Conservation (phyloP, 75 land plant genomes). For the Selaginella tamariscina region DNA sequence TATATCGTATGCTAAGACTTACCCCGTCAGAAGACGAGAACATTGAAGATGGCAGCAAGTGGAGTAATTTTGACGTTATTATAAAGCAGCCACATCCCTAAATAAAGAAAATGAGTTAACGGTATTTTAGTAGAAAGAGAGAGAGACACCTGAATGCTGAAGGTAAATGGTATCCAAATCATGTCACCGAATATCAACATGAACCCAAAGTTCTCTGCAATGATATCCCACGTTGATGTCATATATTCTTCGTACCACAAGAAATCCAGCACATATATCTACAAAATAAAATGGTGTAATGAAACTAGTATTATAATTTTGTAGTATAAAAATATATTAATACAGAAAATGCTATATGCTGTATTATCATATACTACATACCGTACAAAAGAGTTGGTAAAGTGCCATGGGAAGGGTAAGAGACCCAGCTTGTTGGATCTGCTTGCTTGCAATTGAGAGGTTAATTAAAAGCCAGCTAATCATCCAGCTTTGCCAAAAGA, state of each 20-base stretch:
- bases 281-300: constrained; percentile 14
- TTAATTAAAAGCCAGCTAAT: constrained; percentile 94
- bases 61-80: constrained; percentile 51
- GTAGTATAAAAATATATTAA: neutral
- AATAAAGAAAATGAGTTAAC: neutral
- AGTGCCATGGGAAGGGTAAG: constrained; percentile 57
- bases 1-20: too few relatives aligned
- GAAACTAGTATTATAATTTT: neutral
- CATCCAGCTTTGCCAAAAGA: constrained; percentile 92
- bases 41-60: constrained; percentile 46
- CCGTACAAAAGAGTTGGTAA: constrained; percentile 65
- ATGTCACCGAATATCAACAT: constrained; percentile 99
- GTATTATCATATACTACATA: constrained; percentile 15
- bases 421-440: constrained; percentile 35
- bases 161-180: constrained; percentile 96
- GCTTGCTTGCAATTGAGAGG: constrained; percentile 69
- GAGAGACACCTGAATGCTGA: constrained; percentile 76
- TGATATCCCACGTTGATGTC: constrained; percentile 99
- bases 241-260: constrained; percentile 92
- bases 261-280: constrained; percentile 85
- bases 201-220: constrained; percentile 91
- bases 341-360: neutral
- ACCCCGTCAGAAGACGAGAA: constrained; percentile 75
- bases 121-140: neutral
- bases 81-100: constrained; percentile 90